A percentile compares a stretch with the other conserved stretches of the same genome.
These are phyloP conservation scores for Boletus edulis DNA, from an alignment of 768 basidiomycete species.

Conservation along the genomic window DNA sequence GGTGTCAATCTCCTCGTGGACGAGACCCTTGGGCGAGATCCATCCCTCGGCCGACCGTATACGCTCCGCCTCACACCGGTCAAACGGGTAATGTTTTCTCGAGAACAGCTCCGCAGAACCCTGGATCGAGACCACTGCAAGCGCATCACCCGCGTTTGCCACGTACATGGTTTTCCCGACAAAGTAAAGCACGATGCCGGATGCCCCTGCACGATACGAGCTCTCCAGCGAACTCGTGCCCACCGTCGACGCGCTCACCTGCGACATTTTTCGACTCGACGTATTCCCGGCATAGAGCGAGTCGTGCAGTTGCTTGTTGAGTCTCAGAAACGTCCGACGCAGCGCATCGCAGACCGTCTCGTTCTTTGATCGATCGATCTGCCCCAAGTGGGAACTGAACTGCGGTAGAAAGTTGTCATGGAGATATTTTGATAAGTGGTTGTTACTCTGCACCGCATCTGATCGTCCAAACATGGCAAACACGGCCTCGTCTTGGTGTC, in stretches of 20 bases:
- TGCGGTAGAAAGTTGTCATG: constrained; percentile 73
- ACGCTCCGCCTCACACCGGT: constrained; percentile 77
- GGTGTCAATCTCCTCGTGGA: constrained; percentile 89
- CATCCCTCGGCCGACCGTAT: constrained; percentile 92
- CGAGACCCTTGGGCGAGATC: constrained; percentile 85
- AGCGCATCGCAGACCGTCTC: constrained; percentile 75
- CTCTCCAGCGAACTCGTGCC: constrained; percentile 38
- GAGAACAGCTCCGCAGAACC: constrained; percentile 76
- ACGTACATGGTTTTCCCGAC: constrained; percentile 77
- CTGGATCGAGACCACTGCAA: constrained; percentile 81
- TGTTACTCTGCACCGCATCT: constrained; percentile 54
- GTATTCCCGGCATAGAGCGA: constrained; percentile 44
- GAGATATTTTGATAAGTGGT: constrained; percentile 76
- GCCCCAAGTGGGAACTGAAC: constrained; percentile 58
- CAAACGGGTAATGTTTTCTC: constrained; percentile 85
- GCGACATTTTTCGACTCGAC: constrained; percentile 68
- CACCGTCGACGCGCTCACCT: constrained; percentile 48
- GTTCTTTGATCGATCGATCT: constrained; percentile 31
- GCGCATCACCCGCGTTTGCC: constrained; percentile 85
- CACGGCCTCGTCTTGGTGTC: constrained; percentile 73
- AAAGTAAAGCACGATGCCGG: constrained; percentile 86
- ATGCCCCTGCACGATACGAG: constrained; percentile 69
- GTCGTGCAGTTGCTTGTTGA: constrained; percentile 82
- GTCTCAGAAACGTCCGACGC: constrained; percentile 80
- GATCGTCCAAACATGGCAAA: constrained; percentile 95